A percentile compares a stretch with the other conserved stretches of the same genome.
phyloP scores from a whole-genome alignment of 225 moss, liverwort and hornwort species.

The Ulota crispa region DNA sequence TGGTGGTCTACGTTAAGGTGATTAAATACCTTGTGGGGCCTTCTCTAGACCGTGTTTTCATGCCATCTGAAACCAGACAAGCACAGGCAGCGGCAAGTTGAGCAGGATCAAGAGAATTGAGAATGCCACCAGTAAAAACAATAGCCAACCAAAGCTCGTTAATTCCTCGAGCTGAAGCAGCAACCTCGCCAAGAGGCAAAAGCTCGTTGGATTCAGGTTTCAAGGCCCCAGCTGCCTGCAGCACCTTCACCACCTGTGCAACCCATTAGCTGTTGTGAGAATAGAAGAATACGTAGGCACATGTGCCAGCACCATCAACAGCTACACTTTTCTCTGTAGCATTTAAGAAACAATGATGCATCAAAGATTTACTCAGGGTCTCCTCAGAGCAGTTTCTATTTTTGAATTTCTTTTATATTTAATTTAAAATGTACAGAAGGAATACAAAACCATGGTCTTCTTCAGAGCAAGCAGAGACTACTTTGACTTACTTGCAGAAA shows the following conservation, averaged over 20 bases:
- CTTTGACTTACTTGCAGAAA: slow-evolving; percentile 68
- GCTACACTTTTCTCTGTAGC: not conserved
- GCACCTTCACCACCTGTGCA: slow-evolving; percentile 69
- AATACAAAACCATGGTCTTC: not conserved
- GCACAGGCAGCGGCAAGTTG: slow-evolving; percentile 96
- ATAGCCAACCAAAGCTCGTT: slow-evolving; percentile 96
- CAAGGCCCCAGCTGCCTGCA: slow-evolving; percentile 78
- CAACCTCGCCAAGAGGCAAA: slow-evolving; percentile 77
- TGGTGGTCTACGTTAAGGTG: not conserved
- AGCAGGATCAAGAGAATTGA: slow-evolving; percentile 64
- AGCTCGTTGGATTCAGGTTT: slow-evolving; percentile 64
- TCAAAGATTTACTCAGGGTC: not conserved
- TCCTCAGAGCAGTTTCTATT: not conserved
- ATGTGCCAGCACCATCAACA: slow-evolving; percentile 3
- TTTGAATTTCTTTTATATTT: too few species aligned
- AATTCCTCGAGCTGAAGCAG: slow-evolving; percentile 74
- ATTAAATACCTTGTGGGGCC: slow-evolving; percentile 46
- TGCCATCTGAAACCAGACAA: slow-evolving; percentile 87
- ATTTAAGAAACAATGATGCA: not conserved
- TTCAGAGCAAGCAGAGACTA: slow-evolving; percentile 3
- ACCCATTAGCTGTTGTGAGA: slow-evolving; percentile 18
- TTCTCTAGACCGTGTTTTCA: slow-evolving; percentile 72
- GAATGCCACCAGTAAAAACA: slow-evolving; percentile 61
- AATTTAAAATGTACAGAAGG: not conserved
- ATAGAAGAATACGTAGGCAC: slow-evolving; percentile 22